Percentiles rank a stretch among this genome's conserved stretches.
Conservation (phyloP, 176 grass and related monocot genomes). For the Zoysia pacifica region DNA sequence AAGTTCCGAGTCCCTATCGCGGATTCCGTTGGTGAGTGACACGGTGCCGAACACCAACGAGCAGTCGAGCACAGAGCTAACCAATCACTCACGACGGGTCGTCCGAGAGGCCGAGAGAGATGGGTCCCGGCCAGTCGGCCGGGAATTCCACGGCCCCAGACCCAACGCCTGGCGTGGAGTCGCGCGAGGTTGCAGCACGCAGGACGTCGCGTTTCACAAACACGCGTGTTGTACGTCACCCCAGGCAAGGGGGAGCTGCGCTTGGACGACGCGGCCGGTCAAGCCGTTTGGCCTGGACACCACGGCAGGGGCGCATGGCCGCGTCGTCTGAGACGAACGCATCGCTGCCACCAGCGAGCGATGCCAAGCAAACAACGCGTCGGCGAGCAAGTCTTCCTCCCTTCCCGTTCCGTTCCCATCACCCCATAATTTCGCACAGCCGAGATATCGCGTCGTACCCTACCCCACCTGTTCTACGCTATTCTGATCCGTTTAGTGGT, state of each 20-base stretch:
- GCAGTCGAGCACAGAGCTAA: too few species aligned
- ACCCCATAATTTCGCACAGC: background rate
- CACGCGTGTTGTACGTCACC: background rate
- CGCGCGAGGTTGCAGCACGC: background rate
- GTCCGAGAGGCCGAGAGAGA: background rate
- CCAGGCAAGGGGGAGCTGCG: background rate
- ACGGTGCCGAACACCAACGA: background rate
- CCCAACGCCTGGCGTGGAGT: background rate
- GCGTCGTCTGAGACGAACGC: background rate
- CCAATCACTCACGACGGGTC: background rate
- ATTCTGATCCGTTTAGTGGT: background rate
- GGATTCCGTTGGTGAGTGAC: background rate
- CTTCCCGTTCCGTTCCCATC: background rate
- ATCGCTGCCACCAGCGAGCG: background rate
- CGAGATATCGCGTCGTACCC: too few species aligned
- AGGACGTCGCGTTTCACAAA: background rate
- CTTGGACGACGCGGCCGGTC: background rate
- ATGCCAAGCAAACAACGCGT: constrained; percentile 33
- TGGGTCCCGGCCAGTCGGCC: background rate
- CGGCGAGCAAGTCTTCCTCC: background rate
- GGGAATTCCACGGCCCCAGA: background rate
- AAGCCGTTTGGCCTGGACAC: background rate
- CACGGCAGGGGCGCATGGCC: background rate
- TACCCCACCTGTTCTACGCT: background rate
- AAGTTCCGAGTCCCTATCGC: background rate